A percentile compares a stretch with the other conserved stretches of the same genome.
Evolutionary conservation across 2,329 filamentous ascomycete genomes (phyloP).

Genomic region (Pseudogymnoascus pannorum): DNA sequence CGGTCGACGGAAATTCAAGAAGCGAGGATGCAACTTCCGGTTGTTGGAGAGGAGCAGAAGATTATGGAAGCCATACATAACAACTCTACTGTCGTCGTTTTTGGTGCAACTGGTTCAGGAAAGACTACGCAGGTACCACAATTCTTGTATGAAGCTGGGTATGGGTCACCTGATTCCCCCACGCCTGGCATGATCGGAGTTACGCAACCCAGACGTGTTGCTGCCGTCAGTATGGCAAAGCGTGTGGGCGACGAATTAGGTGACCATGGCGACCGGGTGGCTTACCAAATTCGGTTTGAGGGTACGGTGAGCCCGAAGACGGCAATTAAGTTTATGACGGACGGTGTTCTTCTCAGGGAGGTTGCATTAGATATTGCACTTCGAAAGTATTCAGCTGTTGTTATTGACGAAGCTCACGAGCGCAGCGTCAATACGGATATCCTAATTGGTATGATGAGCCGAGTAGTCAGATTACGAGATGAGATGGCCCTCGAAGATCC

Average conservation of each 20-base stretch:
- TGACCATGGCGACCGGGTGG: slow-evolving; percentile 66
- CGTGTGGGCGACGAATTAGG: slow-evolving; percentile 83
- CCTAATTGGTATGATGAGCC: slow-evolving; percentile 91
- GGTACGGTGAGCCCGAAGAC: slow-evolving; percentile 73
- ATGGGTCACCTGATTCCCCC: slow-evolving; percentile 67
- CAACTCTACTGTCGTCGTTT: slow-evolving; percentile 82
- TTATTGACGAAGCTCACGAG: slow-evolving; percentile 97
- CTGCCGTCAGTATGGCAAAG: slow-evolving; percentile 93
- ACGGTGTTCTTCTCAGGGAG: slow-evolving; percentile 89
- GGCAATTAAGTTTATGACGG: slow-evolving; percentile 97
- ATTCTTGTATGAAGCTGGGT: slow-evolving; percentile 90
- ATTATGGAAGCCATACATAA: slow-evolving; percentile 98
- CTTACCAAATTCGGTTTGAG: slow-evolving; percentile 94
- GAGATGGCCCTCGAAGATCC: slow-evolving; percentile 67
- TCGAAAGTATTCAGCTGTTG: slow-evolving; percentile 82
- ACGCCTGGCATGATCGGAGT: slow-evolving; percentile 91
- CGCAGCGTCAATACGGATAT: slow-evolving; percentile 97
- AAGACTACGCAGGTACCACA: slow-evolving; percentile 98
- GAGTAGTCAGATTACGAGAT: slow-evolving; percentile 77
- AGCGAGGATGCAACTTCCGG: slow-evolving; percentile 70
- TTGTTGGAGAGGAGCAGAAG: slow-evolving; percentile 91
- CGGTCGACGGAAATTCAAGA: slow-evolving; percentile 69
- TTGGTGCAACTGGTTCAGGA: slow-evolving; percentile 90
- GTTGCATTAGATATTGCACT: slow-evolving; percentile 83
- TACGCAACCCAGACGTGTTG: slow-evolving; percentile 89